These are phyloP conservation scores for Trichophyton equinum DNA, from an alignment of 2,329 filamentous ascomycete species.

Conservation along the genomic window DNA sequence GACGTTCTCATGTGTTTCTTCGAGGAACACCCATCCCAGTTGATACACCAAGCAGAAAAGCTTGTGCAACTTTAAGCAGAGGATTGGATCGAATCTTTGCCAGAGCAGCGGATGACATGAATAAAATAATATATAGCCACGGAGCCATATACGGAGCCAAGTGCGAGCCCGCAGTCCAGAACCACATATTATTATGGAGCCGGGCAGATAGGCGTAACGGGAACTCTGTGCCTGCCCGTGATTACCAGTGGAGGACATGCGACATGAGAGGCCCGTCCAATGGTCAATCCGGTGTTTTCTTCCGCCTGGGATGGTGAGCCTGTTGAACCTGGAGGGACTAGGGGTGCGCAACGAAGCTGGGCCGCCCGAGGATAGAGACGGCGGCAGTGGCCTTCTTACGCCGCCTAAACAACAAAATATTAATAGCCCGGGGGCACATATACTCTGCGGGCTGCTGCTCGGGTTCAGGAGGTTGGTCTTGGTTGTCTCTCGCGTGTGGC, in stretches of 20 bases:
- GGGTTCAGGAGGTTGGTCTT: background rate
- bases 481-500: background rate
- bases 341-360: background rate
- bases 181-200: background rate
- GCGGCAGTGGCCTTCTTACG: background rate
- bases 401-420: too few relatives aligned
- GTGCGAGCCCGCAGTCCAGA: background rate
- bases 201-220: background rate
- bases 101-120: background rate
- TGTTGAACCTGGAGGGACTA: background rate
- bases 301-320: background rate
- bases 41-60: background rate
- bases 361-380: background rate
- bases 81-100: background rate
- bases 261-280: background rate
- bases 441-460: background rate
- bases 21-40: background rate
- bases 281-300: background rate
- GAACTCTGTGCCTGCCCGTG: background rate
- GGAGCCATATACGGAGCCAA: too few relatives aligned
- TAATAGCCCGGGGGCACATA: background rate
- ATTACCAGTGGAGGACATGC: background rate
- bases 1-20: background rate
- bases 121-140: background rate
- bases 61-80: background rate